These are phyloP conservation scores for Metarhizium album DNA, from an alignment of 2,329 filamentous ascomycete genomes.

Conservation along the genomic window DNA sequence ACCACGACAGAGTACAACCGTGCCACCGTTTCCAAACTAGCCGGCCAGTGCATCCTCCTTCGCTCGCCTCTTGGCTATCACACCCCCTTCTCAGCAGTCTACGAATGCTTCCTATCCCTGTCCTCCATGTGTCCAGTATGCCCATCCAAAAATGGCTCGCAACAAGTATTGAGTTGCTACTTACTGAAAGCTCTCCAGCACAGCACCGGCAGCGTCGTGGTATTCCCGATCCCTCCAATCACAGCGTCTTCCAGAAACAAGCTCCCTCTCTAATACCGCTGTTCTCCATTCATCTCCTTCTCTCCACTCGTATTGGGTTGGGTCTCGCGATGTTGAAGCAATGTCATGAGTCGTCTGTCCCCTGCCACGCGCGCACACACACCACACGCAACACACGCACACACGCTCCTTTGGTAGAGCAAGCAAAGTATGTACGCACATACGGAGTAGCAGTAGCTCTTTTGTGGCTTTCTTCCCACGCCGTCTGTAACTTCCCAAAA, in stretches of 20 bases:
- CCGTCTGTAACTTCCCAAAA: neutral
- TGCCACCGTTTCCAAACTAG: neutral
- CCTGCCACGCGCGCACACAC: neutral
- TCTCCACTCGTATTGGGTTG: slow-evolving; percentile 1
- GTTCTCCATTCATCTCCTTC: neutral
- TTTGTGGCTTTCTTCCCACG: neutral
- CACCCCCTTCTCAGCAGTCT: neutral
- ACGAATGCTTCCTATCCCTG: slow-evolving; percentile 1
- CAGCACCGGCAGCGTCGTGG: neutral
- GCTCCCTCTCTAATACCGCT: neutral
- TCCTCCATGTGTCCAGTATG: slow-evolving; percentile 3
- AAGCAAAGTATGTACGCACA: too few species aligned
- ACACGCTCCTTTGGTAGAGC: neutral
- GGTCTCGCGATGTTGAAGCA: neutral
- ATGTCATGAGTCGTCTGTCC: slow-evolving; percentile 6
- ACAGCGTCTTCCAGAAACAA: neutral
- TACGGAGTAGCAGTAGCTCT: too few species aligned
- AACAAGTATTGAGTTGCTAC: too few species aligned
- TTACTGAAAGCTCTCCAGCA: neutral
- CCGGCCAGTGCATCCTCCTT: neutral
- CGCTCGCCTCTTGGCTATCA: neutral
- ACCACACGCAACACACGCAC: too few species aligned
- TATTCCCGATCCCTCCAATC: slow-evolving; percentile 4
- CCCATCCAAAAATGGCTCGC: neutral
- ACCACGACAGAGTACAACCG: neutral